Percentiles rank a stretch among this genome's conserved stretches.
Conservation (phyloP, 768 basidiomycete genomes). For the Suillus brevipes region DNA sequence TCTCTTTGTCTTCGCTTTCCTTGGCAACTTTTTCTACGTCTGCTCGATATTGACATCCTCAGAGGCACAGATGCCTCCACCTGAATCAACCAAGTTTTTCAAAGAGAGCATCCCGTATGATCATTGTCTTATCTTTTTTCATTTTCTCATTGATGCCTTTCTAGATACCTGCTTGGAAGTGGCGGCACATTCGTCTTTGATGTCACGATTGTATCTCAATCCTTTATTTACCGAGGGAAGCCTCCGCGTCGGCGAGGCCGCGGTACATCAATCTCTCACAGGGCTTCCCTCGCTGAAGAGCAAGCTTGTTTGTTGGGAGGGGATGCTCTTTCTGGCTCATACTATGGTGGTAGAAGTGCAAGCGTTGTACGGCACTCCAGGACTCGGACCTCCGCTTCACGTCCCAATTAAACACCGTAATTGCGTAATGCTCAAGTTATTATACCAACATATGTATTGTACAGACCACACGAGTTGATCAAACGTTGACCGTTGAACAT, state of each 20-base stretch:
- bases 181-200: slow-evolving; percentile 94
- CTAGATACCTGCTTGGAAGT: slow-evolving; percentile 85
- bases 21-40: slow-evolving; percentile 93
- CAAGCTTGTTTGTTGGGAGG: slow-evolving; percentile 48
- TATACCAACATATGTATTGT: slow-evolving; percentile 7
- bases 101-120: slow-evolving; percentile 85
- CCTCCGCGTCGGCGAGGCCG: slow-evolving; percentile 38
- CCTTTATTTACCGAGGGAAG: slow-evolving; percentile 68
- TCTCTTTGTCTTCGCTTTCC: slow-evolving; percentile 90
- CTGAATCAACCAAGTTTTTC: slow-evolving; percentile 64
- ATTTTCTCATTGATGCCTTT: not conserved
- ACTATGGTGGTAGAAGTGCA: slow-evolving; percentile 26
- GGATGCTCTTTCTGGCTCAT: slow-evolving; percentile 37
- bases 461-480: not conserved
- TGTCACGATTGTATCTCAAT: slow-evolving; percentile 85
- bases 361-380: slow-evolving; percentile 33
- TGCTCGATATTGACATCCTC: slow-evolving; percentile 85
- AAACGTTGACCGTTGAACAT: not conserved
- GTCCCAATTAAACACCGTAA: not conserved
- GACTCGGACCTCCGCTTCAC: slow-evolving; percentile 38
- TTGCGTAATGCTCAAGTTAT: not conserved
- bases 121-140: not conserved
- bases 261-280: slow-evolving; percentile 28
- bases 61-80: slow-evolving; percentile 53
- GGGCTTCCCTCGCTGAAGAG: slow-evolving; percentile 42